phyloP scores from a whole-genome alignment of 768 basidiomycete species.

The Saitozyma podzolica region DNA sequence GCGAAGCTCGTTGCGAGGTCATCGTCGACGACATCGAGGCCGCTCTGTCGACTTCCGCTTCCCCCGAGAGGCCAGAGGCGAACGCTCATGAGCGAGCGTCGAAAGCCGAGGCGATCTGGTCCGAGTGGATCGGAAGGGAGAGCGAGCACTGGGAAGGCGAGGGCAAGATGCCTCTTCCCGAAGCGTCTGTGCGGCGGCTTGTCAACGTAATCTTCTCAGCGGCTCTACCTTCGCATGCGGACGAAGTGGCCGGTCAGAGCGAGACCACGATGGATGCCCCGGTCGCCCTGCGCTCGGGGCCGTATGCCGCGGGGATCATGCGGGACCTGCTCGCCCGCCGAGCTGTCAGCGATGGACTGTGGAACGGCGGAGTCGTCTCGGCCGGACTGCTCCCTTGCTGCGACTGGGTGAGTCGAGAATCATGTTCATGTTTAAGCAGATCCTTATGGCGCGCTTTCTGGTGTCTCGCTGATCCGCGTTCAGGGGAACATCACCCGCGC shows the following conservation, averaged over 20 bases:
- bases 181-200: slow-evolving; percentile 18
- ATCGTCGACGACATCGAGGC: too few species aligned
- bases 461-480: slow-evolving; percentile 1
- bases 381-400: slow-evolving; percentile 31
- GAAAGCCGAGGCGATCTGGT: too few species aligned
- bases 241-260: background rate
- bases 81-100: too few species aligned
- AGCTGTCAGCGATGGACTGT: slow-evolving; percentile 37
- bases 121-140: too few species aligned
- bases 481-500: slow-evolving; percentile 34
- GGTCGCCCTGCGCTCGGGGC: slow-evolving; percentile 3
- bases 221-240: slow-evolving; percentile 7
- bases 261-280: slow-evolving; percentile 1
- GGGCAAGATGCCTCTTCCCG: slow-evolving; percentile 2
- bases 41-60: too few species aligned
- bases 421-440: too few species aligned
- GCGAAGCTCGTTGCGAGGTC: too few species aligned
- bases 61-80: too few species aligned
- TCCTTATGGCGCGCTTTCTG: background rate
- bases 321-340: slow-evolving; percentile 22
- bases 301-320: slow-evolving; percentile 31
- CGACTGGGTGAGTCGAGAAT: slow-evolving; percentile 41
- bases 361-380: slow-evolving; percentile 29
- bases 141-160: background rate
- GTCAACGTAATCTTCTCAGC: slow-evolving; percentile 15